Evolutionary conservation across 2,329 filamentous ascomycete species (phyloP), one percentile per base, ranked within the genome.

Genomic region (Trichoderma sp.): DNA sequence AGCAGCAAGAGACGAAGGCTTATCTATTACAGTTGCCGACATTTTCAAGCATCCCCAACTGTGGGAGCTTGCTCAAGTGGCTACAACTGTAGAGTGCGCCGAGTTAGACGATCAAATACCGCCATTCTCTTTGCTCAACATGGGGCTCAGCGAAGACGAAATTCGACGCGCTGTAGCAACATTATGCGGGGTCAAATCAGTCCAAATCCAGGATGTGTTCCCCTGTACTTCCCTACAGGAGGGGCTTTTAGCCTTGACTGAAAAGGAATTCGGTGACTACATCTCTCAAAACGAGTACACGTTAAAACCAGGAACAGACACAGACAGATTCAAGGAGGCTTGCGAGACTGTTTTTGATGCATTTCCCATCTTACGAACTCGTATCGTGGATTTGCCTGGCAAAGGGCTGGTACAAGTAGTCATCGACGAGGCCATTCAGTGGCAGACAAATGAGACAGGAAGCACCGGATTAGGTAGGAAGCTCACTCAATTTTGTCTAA

Each of bases 181-280:
- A 26, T 18, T 55, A 28, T 28, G 52, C 28, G 28, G 26, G 6
- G 26, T 30, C 11, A 16, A 28, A 18, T 28, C 26, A 8, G n/a
- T 2, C 24, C 46, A 13, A 49, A 30, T 55, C 8, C 82, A 86
- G 59, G 85, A 88, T 68, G 74, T 85, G 0, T 87, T 86, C 66
- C 85, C 85, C 1, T 86, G 84, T 76, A 85, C 84, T 0, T 81
- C 85, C 0, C 76, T 86, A 1, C 86, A 88, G 69, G 84, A 86
- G 72, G 84, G 82, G 1, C 79, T 88, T 1, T 82, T 88, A 78
- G 83, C 85, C 84, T 73, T 49, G 13, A 49, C 46, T 5, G 46
- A 49, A 49, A 49, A 24, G n/a, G 78, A 83, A 26, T 79, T 79
- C 30, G 85, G 84, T 46, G 82, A 83, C 0, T 88, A 87, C 51